A percentile compares a stretch with the other conserved stretches of the same genome.
phyloP scores from a whole-genome alignment of 1,139 yeast genomes.

The Zygosaccharomyces pseudobailii region DNA sequence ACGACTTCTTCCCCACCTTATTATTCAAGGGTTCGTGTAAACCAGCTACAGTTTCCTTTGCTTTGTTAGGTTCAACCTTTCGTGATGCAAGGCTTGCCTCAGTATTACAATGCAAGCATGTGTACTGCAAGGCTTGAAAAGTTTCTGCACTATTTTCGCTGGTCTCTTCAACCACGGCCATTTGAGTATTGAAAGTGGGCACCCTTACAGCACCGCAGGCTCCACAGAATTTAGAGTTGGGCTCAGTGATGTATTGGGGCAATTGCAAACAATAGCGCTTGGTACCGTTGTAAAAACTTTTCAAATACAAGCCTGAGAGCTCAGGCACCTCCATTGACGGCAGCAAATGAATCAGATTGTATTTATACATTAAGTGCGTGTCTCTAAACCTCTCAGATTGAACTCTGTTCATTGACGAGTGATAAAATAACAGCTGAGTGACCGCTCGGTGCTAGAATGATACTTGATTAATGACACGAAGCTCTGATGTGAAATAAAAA shows the following conservation, averaged over 20 bases:
- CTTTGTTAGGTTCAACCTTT: slow-evolving; percentile 4
- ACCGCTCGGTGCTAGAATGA: no score
- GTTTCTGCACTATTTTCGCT: slow-evolving; percentile 3
- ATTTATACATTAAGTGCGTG: slow-evolving; percentile 27
- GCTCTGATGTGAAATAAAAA: no score
- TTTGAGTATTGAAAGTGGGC: slow-evolving; percentile 43
- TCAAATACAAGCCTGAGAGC: slow-evolving; percentile 30
- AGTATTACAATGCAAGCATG: slow-evolving; percentile 36
- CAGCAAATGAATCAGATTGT: slow-evolving; percentile 26
- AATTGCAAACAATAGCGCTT: slow-evolving; percentile 28
- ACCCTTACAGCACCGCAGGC: slow-evolving; percentile 44
- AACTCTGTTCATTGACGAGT: slow-evolving; percentile 19
- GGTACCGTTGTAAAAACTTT: slow-evolving; percentile 28
- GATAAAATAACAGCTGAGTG: no score
- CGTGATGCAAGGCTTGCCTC: slow-evolving; percentile 12
- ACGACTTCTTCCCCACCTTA: slow-evolving; percentile 35
- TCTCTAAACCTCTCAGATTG: slow-evolving; percentile 29
- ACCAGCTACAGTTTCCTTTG: slow-evolving; percentile 15
- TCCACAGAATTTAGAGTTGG: slow-evolving; percentile 40
- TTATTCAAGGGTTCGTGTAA: neutral
- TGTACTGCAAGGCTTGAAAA: slow-evolving; percentile 27
- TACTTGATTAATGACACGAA: no score
- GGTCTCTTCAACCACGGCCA: slow-evolving; percentile 16
- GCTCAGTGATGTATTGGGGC: slow-evolving; percentile 21
- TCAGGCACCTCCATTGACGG: slow-evolving; percentile 24